Percentiles rank a stretch among this genome's conserved stretches.
phyloP scores from a whole-genome alignment of 352 stramenopile species.

The Globisporangium megalacanthum region DNA sequence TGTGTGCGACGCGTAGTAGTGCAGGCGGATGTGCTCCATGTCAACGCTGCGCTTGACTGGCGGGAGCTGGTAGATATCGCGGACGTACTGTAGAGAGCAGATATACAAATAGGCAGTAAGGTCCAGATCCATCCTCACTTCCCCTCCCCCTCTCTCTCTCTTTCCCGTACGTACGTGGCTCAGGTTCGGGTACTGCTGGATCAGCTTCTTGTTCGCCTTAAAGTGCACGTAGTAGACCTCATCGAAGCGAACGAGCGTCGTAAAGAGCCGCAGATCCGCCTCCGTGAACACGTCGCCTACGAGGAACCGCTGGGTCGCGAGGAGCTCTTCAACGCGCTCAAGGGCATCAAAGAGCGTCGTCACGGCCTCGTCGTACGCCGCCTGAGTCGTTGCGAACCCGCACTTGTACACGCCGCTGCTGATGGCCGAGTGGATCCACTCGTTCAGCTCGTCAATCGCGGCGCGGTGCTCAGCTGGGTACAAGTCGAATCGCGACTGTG shows the following conservation, averaged over 20 bases:
- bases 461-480: conserved; percentile 70
- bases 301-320: conserved; percentile 60
- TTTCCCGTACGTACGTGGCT: conserved; percentile 56
- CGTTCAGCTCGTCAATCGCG: conserved; percentile 88
- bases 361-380: conserved; percentile 83
- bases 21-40: conserved; percentile 96
- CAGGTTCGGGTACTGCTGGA: conserved; percentile 87
- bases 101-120: no score
- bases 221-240: conserved; percentile 85
- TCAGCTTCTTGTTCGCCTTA: conserved; percentile 86
- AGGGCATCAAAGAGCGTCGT: conserved; percentile 62
- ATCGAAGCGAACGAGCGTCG: conserved; percentile 79
- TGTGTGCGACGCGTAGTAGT: conserved; percentile 96
- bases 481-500: conserved; percentile 64
- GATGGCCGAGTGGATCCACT: conserved; percentile 90
- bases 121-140: no score
- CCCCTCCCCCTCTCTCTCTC: no score
- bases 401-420: conserved; percentile 93
- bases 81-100: conserved; percentile 39
- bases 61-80: conserved; percentile 92
- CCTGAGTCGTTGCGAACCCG: conserved; percentile 86
- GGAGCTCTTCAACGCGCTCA: conserved; percentile 64
- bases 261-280: conserved; percentile 72
- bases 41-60: conserved; percentile 86
- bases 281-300: conserved; percentile 70